These are phyloP conservation scores for Chalciporus sphaerocephalus DNA, from an alignment of 768 basidiomycete species.

Conservation along the genomic window DNA sequence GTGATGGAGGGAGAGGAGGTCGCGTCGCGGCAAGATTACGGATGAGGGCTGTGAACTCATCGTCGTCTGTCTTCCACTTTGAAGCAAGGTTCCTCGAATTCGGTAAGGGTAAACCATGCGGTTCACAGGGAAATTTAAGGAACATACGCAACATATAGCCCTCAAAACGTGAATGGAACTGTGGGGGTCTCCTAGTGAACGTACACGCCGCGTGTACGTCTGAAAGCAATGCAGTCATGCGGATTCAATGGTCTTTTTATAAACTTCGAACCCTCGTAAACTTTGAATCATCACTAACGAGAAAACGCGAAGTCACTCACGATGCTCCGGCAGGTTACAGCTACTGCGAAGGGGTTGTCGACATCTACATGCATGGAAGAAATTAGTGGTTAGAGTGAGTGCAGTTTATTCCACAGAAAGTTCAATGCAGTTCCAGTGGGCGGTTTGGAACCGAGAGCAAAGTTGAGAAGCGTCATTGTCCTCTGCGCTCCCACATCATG, in stretches of 20 bases:
- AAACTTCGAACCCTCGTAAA: too few species aligned
- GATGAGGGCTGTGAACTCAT: slow-evolving; percentile 1
- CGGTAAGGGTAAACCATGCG: neutral
- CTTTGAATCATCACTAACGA: too few species aligned
- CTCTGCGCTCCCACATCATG: too few species aligned
- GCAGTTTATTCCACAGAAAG: too few species aligned
- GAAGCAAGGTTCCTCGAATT: slow-evolving; percentile 1
- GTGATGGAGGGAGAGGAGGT: neutral
- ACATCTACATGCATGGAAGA: too few species aligned
- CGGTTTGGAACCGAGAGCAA: too few species aligned
- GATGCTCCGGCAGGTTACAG: too few species aligned
- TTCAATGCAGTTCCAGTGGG: too few species aligned
- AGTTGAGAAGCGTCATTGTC: too few species aligned
- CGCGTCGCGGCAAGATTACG: slow-evolving; percentile 1
- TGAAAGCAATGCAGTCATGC: slow-evolving; percentile 2
- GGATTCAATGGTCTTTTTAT: neutral
- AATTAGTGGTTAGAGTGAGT: too few species aligned
- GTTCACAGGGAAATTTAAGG: slow-evolving; percentile 1
- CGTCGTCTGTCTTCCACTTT: neutral
- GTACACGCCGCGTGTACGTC: slow-evolving; percentile 5
- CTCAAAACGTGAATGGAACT: neutral
- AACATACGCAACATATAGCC: neutral
- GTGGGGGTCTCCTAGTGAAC: neutral
- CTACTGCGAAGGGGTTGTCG: too few species aligned
- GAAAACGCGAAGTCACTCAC: too few species aligned